phyloP scores from a whole-genome alignment of 106 monocot genomes.

The Dendrobium chrysotoxum region DNA sequence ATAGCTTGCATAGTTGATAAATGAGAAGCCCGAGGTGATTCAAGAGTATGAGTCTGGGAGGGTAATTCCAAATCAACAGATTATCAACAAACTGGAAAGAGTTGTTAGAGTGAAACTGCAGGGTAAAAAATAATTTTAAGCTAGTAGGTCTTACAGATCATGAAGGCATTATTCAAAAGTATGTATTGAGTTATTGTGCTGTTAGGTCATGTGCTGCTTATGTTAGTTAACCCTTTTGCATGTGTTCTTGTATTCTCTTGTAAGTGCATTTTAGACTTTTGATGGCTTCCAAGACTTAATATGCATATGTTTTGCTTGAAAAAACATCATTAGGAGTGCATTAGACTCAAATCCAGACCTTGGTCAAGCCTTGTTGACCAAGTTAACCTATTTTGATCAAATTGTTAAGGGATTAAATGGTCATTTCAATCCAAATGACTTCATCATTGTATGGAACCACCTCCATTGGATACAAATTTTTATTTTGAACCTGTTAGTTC shows the following conservation, averaged over 20 bases:
- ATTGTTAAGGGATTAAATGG: too few relatives aligned
- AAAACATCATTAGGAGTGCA: too few relatives aligned
- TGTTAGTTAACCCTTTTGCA: not conserved
- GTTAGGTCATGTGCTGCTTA: not conserved
- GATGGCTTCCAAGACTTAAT: not conserved
- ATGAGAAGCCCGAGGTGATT: slow-evolving; percentile 68
- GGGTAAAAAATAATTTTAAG: slow-evolving; percentile 47
- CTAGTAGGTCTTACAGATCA: not conserved
- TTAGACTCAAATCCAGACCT: too few relatives aligned
- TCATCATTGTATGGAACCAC: too few relatives aligned
- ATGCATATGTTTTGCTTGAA: not conserved
- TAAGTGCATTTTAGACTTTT: not conserved
- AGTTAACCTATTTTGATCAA: too few relatives aligned
- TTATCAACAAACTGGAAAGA: slow-evolving; percentile 80
- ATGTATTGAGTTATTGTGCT: not conserved
- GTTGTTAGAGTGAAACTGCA: slow-evolving; percentile 76
- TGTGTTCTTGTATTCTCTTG: not conserved
- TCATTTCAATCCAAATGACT: too few relatives aligned
- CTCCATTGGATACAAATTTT: too few relatives aligned
- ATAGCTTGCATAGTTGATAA: too few relatives aligned
- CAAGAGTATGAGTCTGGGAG: slow-evolving; percentile 98
- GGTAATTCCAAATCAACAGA: slow-evolving; percentile 96
- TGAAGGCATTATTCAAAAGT: not conserved
- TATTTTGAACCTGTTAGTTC: too few relatives aligned
- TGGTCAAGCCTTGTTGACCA: too few relatives aligned